phyloP scores from a whole-genome alignment of 2,329 filamentous ascomycete genomes.

The Dichotomopilus funicola region DNA sequence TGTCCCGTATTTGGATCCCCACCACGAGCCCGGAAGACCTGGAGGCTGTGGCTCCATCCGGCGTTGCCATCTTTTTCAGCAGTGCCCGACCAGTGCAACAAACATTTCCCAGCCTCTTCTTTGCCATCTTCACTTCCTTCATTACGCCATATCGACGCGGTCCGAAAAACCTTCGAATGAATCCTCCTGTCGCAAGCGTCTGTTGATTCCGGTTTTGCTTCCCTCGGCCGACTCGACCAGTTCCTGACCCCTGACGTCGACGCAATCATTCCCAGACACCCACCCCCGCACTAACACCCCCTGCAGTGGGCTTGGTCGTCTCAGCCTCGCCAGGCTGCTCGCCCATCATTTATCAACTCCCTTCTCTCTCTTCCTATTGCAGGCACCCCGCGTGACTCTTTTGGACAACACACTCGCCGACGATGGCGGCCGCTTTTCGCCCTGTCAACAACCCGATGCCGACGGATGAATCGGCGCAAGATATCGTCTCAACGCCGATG shows the following conservation, averaged over 20 bases:
- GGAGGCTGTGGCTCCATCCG: conserved; percentile 14
- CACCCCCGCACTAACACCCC: conserved; percentile 27
- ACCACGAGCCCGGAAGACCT: conserved; percentile 14
- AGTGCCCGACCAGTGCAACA: conserved; percentile 12
- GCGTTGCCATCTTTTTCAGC: conserved; percentile 13
- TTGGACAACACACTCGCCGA: conserved; percentile 14
- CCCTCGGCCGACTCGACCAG: background rate
- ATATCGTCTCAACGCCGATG: conserved; percentile 43
- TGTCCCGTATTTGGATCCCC: conserved; percentile 22
- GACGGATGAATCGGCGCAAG: conserved; percentile 38
- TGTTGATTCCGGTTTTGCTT: conserved; percentile 5
- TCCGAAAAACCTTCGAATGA: conserved; percentile 15
- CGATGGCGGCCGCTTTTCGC: conserved; percentile 52
- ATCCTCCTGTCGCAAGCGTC: conserved; percentile 2
- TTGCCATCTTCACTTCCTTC: conserved; percentile 7
- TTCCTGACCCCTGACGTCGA: conserved; percentile 15
- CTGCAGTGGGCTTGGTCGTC: conserved; percentile 26
- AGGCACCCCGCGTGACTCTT: conserved; percentile 14
- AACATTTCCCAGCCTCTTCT: conserved; percentile 5
- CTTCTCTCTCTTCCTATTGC: conserved; percentile 10
- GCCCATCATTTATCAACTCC: conserved; percentile 22
- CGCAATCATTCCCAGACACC: conserved; percentile 27
- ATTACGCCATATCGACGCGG: conserved; percentile 8
- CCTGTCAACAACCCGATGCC: conserved; percentile 53
- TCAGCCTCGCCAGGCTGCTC: conserved; percentile 28